Base-by-base conservation (phyloP, 2,329 filamentous ascomycete species). In the Neurospora crassa region DNA sequence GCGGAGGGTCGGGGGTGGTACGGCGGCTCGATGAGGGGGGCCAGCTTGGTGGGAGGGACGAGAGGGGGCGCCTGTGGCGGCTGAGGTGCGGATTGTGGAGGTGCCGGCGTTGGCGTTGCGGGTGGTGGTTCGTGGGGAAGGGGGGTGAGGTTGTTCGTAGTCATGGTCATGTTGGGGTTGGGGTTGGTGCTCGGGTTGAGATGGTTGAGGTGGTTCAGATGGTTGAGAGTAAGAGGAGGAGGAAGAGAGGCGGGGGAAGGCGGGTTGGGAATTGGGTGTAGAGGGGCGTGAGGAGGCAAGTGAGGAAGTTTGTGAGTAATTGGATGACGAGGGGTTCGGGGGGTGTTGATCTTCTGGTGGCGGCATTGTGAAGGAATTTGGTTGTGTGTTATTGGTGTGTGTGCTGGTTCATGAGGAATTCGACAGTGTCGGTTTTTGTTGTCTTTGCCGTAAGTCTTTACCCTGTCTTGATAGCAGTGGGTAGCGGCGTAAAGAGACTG, bases 1-100 rank as follows among this genome's bases (percentile, higher is more conserved):
- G 67, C 80, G 78, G 59, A 81, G 70, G 8, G 78, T 77, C 63
- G 78, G 79, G 18, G 74, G 75, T 20, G 79, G 79, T 14, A 73
- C 53, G 1, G 53, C 53, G 14, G 24, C 53, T 16, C 53, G 53
- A 24, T 34, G 53, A 3, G 53, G 53, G 8, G 53, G 53, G 5
- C 43, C 43, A 10, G 53, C 12, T 34, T 63, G 53, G 3, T 63
- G 53, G 14, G 53, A 63, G 16, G 53, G 53, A 5, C 14, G 24
- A 3, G 53, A 34, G 53, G 53, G 53, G 3, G 24, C 7, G 53
- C 53, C 53, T 1, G 53, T 63, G 53, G 53, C 53, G 53, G 24
- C 10, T 16, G 53, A 63, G 24, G 53, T 59, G 14, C 47, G 47
- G 47, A 59, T 59, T 29, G 47, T 59, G 2, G 24, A 34, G 6